Evolutionary conservation across 164 flowering plant genomes (phyloP).

Genomic region (Tetracentron sinense): DNA sequence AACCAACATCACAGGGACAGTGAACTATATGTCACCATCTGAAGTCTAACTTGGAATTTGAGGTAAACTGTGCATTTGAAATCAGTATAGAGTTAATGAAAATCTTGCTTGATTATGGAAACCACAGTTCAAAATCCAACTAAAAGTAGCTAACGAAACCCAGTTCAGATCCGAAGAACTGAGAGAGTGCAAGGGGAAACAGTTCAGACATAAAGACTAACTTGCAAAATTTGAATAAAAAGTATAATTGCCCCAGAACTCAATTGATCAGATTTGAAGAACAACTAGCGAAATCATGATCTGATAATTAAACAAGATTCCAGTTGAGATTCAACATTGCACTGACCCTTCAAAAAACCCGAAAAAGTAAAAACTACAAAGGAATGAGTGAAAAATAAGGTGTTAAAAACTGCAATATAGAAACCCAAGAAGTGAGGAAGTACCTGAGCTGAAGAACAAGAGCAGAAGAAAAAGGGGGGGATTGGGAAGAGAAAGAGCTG

Average conservation of each 20-base stretch:
- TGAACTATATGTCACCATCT: too few relatives aligned
- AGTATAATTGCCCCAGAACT: neutral
- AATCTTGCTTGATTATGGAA: neutral
- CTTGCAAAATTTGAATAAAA: neutral
- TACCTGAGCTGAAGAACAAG: constrained; percentile 39
- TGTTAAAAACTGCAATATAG: neutral
- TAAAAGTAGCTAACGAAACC: neutral
- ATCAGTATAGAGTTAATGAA: neutral
- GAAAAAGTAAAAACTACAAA: neutral
- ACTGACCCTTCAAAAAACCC: neutral
- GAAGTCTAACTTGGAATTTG: neutral
- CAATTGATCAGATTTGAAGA: constrained; percentile 4
- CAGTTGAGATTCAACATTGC: neutral
- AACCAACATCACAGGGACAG: neutral
- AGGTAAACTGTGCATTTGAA: neutral
- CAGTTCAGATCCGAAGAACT: constrained; percentile 7
- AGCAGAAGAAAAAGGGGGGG: constrained; percentile 23
- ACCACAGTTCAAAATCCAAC: too few relatives aligned
- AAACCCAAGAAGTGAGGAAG: neutral
- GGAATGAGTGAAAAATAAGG: neutral
- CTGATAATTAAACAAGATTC: neutral
- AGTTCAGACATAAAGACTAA: neutral
- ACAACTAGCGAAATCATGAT: neutral
- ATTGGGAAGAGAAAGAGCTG: constrained; percentile 14
- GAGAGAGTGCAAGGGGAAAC: neutral